Evolutionary conservation across 2,329 filamentous ascomycete genomes (phyloP).

Genomic region (Cercospora zeina): DNA sequence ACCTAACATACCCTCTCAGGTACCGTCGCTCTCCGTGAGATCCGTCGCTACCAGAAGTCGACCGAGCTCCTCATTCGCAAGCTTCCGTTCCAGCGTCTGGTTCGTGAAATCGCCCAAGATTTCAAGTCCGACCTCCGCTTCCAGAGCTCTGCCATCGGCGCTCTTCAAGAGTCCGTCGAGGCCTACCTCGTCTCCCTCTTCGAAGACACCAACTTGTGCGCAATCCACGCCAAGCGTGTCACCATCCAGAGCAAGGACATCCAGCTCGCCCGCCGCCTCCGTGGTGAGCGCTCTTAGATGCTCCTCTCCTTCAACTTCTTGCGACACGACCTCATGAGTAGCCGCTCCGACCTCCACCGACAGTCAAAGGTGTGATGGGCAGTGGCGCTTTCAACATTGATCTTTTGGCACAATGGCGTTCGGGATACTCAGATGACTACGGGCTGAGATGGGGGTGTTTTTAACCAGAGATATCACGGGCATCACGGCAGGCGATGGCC

Average conservation of each 20-base stretch:
- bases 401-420: conserved; percentile 26
- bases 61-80: conserved; percentile 84
- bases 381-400: conserved; percentile 29
- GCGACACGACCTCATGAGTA: conserved; percentile 28
- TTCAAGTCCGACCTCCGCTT: conserved; percentile 75
- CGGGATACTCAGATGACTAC: conserved; percentile 29
- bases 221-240: conserved; percentile 93
- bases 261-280: conserved; percentile 70
- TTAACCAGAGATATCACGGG: conserved; percentile 39
- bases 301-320: conserved; percentile 30
- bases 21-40: conserved; percentile 86
- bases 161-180: conserved; percentile 92
- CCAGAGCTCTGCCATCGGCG: conserved; percentile 93
- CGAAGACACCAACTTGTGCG: conserved; percentile 92
- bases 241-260: conserved; percentile 94
- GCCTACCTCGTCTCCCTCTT: conserved; percentile 96
- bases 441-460: conserved; percentile 34
- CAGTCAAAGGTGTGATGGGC: conserved; percentile 38
- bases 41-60: conserved; percentile 83
- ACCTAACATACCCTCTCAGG: conserved; percentile 50
- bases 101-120: conserved; percentile 70
- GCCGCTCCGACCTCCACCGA: conserved; percentile 37
- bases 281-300: conserved; percentile 56
- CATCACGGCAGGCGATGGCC: conserved; percentile 19
- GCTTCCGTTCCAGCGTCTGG: conserved; percentile 76